Percentiles rank a stretch among this genome's conserved stretches.
These are phyloP conservation scores for Dissophora ornata DNA, from an alignment of 192 early-diverging fungal species.

Conservation along the genomic window DNA sequence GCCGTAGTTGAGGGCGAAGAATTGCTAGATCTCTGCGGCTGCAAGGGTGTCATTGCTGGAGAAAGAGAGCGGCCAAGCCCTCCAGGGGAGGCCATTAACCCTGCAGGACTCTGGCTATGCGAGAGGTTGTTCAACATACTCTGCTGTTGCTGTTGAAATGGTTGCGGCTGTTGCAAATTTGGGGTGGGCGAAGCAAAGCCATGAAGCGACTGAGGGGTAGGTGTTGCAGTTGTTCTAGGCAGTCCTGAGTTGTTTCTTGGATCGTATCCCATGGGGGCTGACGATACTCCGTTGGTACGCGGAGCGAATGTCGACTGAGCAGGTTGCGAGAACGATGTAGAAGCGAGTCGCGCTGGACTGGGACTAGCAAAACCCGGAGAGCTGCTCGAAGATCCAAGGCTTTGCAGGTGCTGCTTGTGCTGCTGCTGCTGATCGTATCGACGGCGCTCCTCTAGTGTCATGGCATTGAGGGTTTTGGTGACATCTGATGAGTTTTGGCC, in stretches of 20 bases:
- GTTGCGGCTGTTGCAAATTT: constrained; percentile 17
- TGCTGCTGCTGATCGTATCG: constrained; percentile 45
- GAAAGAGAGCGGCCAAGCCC: constrained; percentile 42
- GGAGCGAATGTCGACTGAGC: not conserved
- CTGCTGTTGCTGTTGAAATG: constrained; percentile 12
- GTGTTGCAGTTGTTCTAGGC: not conserved
- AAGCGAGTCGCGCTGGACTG: not conserved
- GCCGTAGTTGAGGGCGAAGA: constrained; percentile 19
- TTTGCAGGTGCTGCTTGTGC: not conserved
- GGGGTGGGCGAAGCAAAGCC: constrained; percentile 27
- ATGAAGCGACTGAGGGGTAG: constrained; percentile 3
- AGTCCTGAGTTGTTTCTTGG: constrained; percentile 19
- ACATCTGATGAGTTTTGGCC: constrained; percentile 10
- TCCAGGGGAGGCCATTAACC: constrained; percentile 21
- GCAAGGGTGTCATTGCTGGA: constrained; percentile 33
- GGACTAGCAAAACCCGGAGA: constrained; percentile 3
- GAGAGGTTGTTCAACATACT: constrained; percentile 1
- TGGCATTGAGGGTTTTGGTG: constrained; percentile 31
- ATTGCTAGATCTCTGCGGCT: constrained; percentile 35
- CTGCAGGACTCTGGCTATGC: constrained; percentile 27
- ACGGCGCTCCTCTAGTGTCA: constrained; percentile 42
- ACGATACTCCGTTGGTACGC: not conserved
- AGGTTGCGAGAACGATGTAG: constrained; percentile 13
- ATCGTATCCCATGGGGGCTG: constrained; percentile 17
- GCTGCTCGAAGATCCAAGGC: constrained; percentile 17